Evolutionary conservation across 306 rosid genomes (phyloP).

Genomic region (Malus orientalis): DNA sequence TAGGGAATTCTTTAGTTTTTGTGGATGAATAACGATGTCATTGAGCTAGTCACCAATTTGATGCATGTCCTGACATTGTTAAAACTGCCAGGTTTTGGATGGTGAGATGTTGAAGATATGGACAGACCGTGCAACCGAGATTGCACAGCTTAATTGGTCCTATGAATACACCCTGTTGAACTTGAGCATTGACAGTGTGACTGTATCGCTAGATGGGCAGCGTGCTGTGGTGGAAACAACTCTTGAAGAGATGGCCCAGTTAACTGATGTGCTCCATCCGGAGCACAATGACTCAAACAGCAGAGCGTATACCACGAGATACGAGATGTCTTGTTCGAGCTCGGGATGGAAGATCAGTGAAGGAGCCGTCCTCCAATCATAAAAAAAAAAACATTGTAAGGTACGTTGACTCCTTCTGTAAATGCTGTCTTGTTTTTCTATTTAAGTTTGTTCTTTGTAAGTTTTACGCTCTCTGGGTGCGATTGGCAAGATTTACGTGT

Average conservation of each 20-base stretch:
- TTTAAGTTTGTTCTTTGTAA: not conserved
- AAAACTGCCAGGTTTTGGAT: constrained; percentile 61
- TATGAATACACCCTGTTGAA: constrained; percentile 60
- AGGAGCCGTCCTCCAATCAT: constrained; percentile 88
- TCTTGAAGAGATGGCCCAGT: constrained; percentile 57
- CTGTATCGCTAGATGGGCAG: constrained; percentile 64
- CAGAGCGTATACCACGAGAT: constrained; percentile 80
- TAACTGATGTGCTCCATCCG: constrained; percentile 58
- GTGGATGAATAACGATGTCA: constrained; percentile 6
- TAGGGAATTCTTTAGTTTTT: constrained; percentile 13
- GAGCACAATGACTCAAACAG: constrained; percentile 60
- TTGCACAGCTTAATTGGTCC: constrained; percentile 81
- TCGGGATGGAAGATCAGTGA: constrained; percentile 85
- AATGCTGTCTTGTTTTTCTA: constrained; percentile 6
- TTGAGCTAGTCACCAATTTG: not conserved
- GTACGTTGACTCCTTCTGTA: constrained; percentile 12
- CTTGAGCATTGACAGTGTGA: constrained; percentile 78
- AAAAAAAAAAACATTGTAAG: constrained; percentile 4
- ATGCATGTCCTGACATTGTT: constrained; percentile 14
- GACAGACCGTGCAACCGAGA: constrained; percentile 83
- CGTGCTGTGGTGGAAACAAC: constrained; percentile 94
- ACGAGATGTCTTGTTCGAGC: constrained; percentile 59
- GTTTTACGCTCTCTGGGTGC: too few species aligned
- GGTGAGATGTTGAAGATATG: constrained; percentile 94
- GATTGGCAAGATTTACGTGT: too few species aligned